Evolutionary conservation across 371 early-diverging fungal genomes (phyloP).

Genomic region (Lichtheimia ornata): DNA sequence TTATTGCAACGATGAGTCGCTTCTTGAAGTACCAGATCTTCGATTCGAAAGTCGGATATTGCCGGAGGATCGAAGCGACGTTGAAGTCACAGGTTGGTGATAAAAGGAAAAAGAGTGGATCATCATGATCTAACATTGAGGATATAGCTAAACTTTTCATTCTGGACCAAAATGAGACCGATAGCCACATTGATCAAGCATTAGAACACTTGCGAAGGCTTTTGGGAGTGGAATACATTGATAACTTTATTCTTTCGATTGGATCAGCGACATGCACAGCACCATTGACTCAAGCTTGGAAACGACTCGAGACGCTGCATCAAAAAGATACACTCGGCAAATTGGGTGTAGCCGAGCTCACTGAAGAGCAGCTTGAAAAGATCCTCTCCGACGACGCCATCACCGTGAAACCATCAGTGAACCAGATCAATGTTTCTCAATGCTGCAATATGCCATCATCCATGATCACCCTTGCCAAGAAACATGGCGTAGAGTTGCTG

Average conservation of each 20-base stretch:
- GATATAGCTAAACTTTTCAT: constrained; percentile 52
- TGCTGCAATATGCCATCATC: constrained; percentile 54
- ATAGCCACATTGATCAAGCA: constrained; percentile 30
- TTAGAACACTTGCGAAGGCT: constrained; percentile 39
- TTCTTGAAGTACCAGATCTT: constrained; percentile 48
- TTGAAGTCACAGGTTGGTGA: constrained; percentile 56
- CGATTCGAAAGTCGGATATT: constrained; percentile 37
- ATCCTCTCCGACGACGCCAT: constrained; percentile 24
- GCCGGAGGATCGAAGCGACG: constrained; percentile 46
- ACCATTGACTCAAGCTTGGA: constrained; percentile 21
- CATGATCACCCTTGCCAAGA: constrained; percentile 47
- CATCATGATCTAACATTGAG: no score
- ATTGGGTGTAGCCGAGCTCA: constrained; percentile 23
- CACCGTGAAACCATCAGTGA: constrained; percentile 30
- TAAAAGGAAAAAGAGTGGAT: not conserved
- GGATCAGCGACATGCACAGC: not conserved
- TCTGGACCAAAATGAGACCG: constrained; percentile 21
- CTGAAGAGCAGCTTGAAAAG: constrained; percentile 17
- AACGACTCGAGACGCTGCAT: constrained; percentile 23
- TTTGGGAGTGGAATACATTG: constrained; percentile 42
- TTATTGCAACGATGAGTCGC: constrained; percentile 22
- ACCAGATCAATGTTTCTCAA: constrained; percentile 29
- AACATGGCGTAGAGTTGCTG: constrained; percentile 46
- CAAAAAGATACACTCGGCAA: constrained; percentile 4
- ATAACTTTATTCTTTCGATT: constrained; percentile 53